Percentiles rank a stretch among this genome's conserved stretches.
Conservation (phyloP, 257 asterid genomes). For the Solanum infundibuliforme region DNA sequence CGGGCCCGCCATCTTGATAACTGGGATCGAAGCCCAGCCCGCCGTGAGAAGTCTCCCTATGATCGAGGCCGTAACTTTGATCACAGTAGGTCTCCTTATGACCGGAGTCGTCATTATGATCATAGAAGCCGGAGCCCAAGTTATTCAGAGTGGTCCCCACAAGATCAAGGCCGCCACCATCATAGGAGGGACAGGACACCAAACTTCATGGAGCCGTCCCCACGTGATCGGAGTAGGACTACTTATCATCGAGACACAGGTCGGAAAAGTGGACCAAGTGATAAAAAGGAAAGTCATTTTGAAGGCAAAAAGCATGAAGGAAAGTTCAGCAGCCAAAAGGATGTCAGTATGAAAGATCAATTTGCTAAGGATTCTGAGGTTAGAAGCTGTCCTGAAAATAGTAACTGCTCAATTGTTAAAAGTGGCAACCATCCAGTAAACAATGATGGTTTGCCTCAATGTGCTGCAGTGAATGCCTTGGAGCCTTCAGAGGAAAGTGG, state of each 20-base stretch:
- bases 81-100: conserved; percentile 73
- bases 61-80: conserved; percentile 35
- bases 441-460: conserved; percentile 27
- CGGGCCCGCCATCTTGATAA: conserved; percentile 43
- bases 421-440: conserved; percentile 10
- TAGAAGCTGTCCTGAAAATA: conserved; percentile 28
- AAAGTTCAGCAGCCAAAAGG: conserved; percentile 39
- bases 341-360: conserved; percentile 35
- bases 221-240: conserved; percentile 45
- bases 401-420: conserved; percentile 29
- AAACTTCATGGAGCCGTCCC: conserved; percentile 49
- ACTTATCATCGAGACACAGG: conserved; percentile 30
- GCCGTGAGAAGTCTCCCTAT: conserved; percentile 36
- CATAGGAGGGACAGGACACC: conserved; percentile 62
- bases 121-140: conserved; percentile 62
- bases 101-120: conserved; percentile 54
- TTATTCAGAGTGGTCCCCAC: conserved; percentile 55
- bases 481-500: conserved; percentile 56
- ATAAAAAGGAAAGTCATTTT: conserved; percentile 36
- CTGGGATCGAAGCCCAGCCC: conserved; percentile 48
- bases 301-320: conserved; percentile 57
- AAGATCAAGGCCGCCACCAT: conserved; percentile 48
- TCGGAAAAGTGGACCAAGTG: conserved; percentile 42
- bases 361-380: conserved; percentile 41
- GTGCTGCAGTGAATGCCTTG: conserved; percentile 18